Base-by-base conservation (phyloP, 306 rosid genomes). In the Vigna mungo region DNA sequence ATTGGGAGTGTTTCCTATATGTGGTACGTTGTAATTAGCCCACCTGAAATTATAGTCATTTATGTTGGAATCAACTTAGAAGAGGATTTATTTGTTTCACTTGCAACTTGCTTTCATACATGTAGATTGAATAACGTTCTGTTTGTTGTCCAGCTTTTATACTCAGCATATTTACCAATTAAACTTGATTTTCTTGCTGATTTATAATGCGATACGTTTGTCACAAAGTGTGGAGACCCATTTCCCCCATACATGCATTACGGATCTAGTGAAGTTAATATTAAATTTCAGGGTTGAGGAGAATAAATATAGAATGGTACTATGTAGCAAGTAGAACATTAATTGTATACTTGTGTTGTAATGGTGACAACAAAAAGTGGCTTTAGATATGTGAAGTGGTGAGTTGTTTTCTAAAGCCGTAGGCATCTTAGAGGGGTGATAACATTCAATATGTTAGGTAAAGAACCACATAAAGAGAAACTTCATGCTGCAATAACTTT, bases 1-100 rank as follows among this genome's bases (percentile, higher is more conserved):
- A 62, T n/a, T 94, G 81, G 98, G 98, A 70, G 7, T 91, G 18
- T 94, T 94, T 84, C 98, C 98, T 12, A 88, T 94, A 69, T 90
- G 91, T 63, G 98, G 98, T 93, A 88, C 51, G 81, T 48, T 58
- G 18, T 30, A 56, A 27, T 78, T 68, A 15, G 13, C 53, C 5
- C 16, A 63, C 34, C n/a, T 56, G 11, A 56, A 68, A 37, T 46
- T 74, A 60, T 13, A 5, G 9, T 43, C 17, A 67, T 43, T 67
- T 74, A 56, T 66, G 39, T 56, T 58, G 34, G 81, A 51, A 37
- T 27, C 21, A 1, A 37, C 6, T 20, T 39, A 54, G 47, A 30
- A 14, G 6, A 55, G 54, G 14, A 15, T 56, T 30, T 47, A 6
- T 72, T 44, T 30, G 6, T 72, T 1, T 21, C 43, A 1, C 4